A percentile compares a stretch with the other conserved stretches of the same genome.
These are phyloP conservation scores for Pleodorina starrii DNA, from an alignment of 139 green algal genomes.

Conservation along the genomic window DNA sequence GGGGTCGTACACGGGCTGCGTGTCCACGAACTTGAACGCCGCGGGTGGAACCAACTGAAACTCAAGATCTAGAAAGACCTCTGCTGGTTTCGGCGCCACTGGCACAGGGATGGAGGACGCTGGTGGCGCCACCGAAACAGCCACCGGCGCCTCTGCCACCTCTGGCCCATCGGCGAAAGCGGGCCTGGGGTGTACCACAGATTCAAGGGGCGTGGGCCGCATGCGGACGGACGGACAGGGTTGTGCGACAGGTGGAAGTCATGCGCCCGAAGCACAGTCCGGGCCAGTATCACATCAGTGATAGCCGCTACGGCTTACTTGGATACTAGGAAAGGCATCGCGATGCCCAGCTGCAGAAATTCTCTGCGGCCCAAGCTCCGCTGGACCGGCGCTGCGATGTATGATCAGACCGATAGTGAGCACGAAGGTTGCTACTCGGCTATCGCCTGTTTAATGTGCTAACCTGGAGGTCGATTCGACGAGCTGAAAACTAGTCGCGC, in stretches of 20 bases:
- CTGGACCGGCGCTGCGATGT: neutral
- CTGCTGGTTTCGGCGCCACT: neutral
- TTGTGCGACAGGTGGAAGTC: no score
- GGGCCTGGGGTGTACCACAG: neutral
- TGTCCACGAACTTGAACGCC: conserved; percentile 26
- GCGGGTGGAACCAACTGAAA: conserved; percentile 7
- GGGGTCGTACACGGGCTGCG: conserved; percentile 31
- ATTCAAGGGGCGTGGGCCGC: no score
- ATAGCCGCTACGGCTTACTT: no score
- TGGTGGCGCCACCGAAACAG: neutral
- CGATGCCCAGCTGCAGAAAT: conserved; percentile 16
- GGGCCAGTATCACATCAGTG: no score
- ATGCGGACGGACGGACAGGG: no score
- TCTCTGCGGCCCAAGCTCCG: neutral
- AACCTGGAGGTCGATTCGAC: neutral
- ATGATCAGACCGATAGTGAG: neutral
- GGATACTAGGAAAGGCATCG: conserved; percentile 4
- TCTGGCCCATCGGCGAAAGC: neutral
- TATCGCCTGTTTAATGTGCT: neutral
- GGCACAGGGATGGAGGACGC: neutral
- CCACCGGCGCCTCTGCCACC: neutral
- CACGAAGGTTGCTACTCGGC: neutral
- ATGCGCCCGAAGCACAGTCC: no score
- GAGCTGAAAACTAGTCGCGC: neutral
- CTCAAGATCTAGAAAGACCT: conserved; percentile 23